Base-by-base conservation (phyloP, 805 yeast genomes). In the Hanseniaspora jakobsenii region DNA sequence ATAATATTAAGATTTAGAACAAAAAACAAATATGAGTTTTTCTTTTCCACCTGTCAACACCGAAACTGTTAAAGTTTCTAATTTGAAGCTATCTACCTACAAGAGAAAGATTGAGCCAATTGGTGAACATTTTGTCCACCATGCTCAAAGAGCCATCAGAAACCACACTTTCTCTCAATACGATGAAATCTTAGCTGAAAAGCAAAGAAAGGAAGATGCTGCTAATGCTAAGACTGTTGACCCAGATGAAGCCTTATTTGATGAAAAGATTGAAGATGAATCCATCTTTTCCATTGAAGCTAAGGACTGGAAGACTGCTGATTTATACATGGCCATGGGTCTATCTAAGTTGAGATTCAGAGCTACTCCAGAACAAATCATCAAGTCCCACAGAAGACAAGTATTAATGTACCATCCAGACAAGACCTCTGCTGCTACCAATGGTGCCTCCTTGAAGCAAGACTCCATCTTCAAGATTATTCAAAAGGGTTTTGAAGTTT, bases 91-190 rank as follows among this genome's bases (percentile, higher is more conserved):
- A 19, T 19, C 40, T 19, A 30, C 24, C 13, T 36, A 36, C 30
- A 43, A 36, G 21, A 24, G 66, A 63, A 79, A 89, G 49, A 70
- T 87, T 51, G 98, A 91, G 68, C 97, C 98, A 30, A 95, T 89
- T 53, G 98, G 98, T 47, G 89, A 93, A 50, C 82, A 75, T 61
- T 91, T 87, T 69, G 70, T 91, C 55, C 95, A 95, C 42, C 98
- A 91, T 60, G 97, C 97, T 48, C 78, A 94, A 54, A 82, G 98
- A 72, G 75, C 93, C 44, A 71, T 87, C 55, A 78, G 95, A 67
- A 95, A 95, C 63, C 95, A 94, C 69, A 85, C 97, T 39, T 91
- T 96, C 95, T 85, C 96, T 46, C 97, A 91, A 67, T 91, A 75
- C 59, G 98, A 91, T 68, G 79, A 81, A 63, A 69, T 86, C 53